These are phyloP conservation scores for Pseudonectria foliicola DNA, from an alignment of 2,329 filamentous ascomycete genomes.

Conservation along the genomic window DNA sequence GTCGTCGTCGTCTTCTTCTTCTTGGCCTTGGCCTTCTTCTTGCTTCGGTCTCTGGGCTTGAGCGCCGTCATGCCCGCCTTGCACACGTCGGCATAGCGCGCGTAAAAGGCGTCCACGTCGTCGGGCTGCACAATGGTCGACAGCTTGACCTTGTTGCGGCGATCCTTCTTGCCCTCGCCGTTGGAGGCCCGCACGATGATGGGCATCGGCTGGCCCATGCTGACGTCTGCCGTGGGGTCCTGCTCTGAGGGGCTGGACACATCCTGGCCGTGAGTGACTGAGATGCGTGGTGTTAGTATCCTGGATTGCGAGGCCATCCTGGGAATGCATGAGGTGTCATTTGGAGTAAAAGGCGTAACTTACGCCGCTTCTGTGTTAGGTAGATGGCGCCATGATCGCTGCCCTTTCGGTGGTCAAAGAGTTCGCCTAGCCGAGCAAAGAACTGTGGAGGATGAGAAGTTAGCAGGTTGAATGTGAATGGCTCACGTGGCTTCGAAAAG, in stretches of 20 bases:
- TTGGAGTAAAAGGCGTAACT: conserved; percentile 15
- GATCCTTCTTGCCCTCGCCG: conserved; percentile 57
- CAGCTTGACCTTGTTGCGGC: conserved; percentile 60
- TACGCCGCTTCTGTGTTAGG: conserved; percentile 71
- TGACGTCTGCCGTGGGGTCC: conserved; percentile 53
- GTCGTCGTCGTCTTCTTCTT: conserved; percentile 50
- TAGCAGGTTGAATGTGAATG: conserved; percentile 1
- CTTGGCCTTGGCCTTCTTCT: conserved; percentile 74
- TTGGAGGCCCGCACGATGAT: conserved; percentile 81
- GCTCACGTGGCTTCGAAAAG: too few relatives aligned
- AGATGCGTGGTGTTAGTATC: conserved; percentile 4
- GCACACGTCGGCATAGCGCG: conserved; percentile 81
- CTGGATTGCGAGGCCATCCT: neutral
- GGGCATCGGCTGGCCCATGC: conserved; percentile 53
- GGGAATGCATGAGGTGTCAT: neutral
- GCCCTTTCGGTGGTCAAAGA: conserved; percentile 60
- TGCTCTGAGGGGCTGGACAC: conserved; percentile 36
- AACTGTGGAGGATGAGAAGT: conserved; percentile 46
- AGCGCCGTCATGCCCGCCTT: conserved; percentile 81
- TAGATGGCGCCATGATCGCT: conserved; percentile 68
- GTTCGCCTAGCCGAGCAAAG: conserved; percentile 59
- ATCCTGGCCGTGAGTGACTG: conserved; percentile 40
- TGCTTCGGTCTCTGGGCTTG: conserved; percentile 90
- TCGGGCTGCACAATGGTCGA: conserved; percentile 75
- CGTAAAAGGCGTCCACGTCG: conserved; percentile 73